phyloP scores from a whole-genome alignment of 2,329 filamentous ascomycete genomes.

The Verticillium isaacii region DNA sequence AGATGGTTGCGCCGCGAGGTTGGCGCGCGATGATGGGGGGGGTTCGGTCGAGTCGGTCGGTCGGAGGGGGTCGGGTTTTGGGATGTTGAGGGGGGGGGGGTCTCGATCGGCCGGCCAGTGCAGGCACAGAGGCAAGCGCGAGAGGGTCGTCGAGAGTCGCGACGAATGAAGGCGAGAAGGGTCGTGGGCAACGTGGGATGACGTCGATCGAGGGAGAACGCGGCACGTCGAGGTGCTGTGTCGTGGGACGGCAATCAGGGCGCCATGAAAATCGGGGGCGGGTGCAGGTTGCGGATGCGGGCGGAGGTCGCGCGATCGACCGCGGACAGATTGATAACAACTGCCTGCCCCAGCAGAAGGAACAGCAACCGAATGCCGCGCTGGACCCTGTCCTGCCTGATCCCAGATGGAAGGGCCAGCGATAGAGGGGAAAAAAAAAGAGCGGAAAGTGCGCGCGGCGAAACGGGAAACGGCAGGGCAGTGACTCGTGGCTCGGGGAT shows the following conservation, averaged over 20 bases:
- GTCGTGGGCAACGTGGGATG: not conserved
- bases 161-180: not conserved
- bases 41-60: not conserved
- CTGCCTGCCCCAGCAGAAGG: not conserved
- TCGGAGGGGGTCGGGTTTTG: not conserved
- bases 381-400: not conserved
- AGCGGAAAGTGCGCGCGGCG: not conserved
- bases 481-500: not conserved
- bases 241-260: slow-evolving; percentile 11
- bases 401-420: not conserved
- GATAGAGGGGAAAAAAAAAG: not conserved
- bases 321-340: slow-evolving; percentile 2
- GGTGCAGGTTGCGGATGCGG: slow-evolving; percentile 1
- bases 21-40: not conserved
- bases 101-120: not conserved
- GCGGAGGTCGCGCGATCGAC: slow-evolving; percentile 13
- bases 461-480: not conserved
- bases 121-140: not conserved
- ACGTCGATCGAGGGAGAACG: not conserved
- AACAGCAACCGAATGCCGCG: not conserved
- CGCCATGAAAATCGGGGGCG: slow-evolving; percentile 15
- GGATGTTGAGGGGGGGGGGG: not conserved
- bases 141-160: not conserved
- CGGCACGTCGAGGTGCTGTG: slow-evolving; percentile 7
- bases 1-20: slow-evolving; percentile 10